A percentile compares a stretch with the other conserved stretches of the same genome.
phyloP scores from a whole-genome alignment of 192 early-diverging fungal genomes.

The Geosiphon pyriformis region DNA sequence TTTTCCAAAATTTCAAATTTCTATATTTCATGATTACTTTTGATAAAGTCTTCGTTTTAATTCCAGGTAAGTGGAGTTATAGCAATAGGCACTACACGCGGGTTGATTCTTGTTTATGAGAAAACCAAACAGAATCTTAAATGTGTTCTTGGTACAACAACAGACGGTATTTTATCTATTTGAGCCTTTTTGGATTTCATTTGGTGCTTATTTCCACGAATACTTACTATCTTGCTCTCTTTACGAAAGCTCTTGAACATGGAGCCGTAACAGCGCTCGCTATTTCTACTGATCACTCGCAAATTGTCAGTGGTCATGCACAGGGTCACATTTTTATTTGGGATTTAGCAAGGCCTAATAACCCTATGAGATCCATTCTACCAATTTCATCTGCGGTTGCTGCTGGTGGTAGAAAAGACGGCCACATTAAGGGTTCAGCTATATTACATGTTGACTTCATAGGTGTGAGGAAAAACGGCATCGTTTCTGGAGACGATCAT shows the following conservation, averaged over 20 bases:
- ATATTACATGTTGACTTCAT: conserved; percentile 55
- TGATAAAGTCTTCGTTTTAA: neutral
- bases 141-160: conserved; percentile 34
- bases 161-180: conserved; percentile 26
- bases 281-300: conserved; percentile 51
- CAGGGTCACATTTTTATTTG: conserved; percentile 53
- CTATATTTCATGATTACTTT: conserved; percentile 20
- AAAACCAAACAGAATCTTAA: conserved; percentile 43
- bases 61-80: conserved; percentile 47
- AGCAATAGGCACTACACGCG: conserved; percentile 54
- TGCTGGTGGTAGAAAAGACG: conserved; percentile 45
- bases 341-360: conserved; percentile 44
- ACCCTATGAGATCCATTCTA: conserved; percentile 44
- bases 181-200: neutral
- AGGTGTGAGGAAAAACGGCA: conserved; percentile 47
- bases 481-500: conserved; percentile 52
- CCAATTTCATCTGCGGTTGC: conserved; percentile 43
- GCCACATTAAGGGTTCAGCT: conserved; percentile 50
- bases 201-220: neutral
- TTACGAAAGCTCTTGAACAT: conserved; percentile 39
- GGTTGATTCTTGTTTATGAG: conserved; percentile 51
- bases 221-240: neutral
- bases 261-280: conserved; percentile 54
- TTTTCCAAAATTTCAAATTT: neutral
- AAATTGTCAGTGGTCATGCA: conserved; percentile 49